Evolutionary conservation across 2,329 filamentous ascomycete genomes (phyloP), one percentile per base, ranked within the genome.

Genomic region (Alternaria burnsii): DNA sequence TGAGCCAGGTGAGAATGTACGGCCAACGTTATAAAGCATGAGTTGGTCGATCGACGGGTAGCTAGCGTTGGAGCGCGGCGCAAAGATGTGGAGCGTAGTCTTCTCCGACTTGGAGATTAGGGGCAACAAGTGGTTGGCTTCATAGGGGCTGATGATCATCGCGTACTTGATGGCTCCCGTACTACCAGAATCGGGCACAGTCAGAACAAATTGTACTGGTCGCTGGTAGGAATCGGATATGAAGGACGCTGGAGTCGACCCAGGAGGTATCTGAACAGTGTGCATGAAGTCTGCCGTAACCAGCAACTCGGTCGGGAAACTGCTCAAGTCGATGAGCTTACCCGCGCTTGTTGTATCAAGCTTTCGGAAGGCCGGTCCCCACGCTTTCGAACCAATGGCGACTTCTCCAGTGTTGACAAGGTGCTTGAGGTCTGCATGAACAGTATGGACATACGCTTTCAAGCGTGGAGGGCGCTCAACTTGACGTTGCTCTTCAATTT

Each of bases 91-190:
- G 46, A 90, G 67, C 0, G 73, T 71, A 0, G 84, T 81, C 4
- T 63, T 44, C 0, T 61, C 56, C 0, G 76, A 82, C 0, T 47
- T 22, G 1, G 63, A 54, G 3, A 90, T 82, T 0, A 40, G 6
- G 0, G 77, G 65, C 0, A 86, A 63, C 0, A 91, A 74, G 2
- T 74, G 14, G 3, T 91, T 80, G 0, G 86, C 89, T 65, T 92
- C 90, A 28, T 76, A 85, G 0, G 87, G 86, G 63, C 87, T 90
- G 67, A 91, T 80, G 22, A 91, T 74, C 0, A 90, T 61, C n/a
- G 87, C 52, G 1, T 57, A 20, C 4, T 52, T 32, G 14, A 64
- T 34, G 4, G 0, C 40, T 10, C 16, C 26, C 9, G 38, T 5
- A 22, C 22, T 41, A 11, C 3, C 38, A 10, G 18, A 20, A 7